phyloP scores from a whole-genome alignment of 1,284 basidiomycete genomes.

The Ganoderma lingzhi region DNA sequence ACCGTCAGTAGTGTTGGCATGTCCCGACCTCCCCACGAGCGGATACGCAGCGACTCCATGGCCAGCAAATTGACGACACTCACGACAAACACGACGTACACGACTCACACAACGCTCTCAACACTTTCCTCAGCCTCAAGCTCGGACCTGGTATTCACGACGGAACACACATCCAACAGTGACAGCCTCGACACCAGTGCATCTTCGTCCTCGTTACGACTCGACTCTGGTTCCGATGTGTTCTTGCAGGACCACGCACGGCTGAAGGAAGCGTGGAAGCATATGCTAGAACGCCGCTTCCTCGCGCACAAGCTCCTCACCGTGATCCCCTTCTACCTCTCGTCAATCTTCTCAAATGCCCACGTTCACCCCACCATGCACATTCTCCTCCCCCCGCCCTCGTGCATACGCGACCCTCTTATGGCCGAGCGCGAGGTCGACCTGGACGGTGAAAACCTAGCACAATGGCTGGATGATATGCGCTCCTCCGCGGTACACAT shows the following conservation, averaged over 20 bases:
- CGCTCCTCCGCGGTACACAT: constrained; percentile 21
- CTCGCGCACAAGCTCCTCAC: constrained; percentile 62
- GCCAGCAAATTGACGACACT: constrained; percentile 24
- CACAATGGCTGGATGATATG: constrained; percentile 29
- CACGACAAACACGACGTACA: constrained; percentile 10
- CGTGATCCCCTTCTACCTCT: constrained; percentile 74
- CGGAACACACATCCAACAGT: constrained; percentile 22
- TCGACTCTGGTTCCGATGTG: constrained; percentile 18
- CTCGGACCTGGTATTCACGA: constrained; percentile 23
- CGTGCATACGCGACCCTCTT: constrained; percentile 31
- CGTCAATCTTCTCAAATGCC: constrained; percentile 63
- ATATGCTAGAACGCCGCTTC: constrained; percentile 69
- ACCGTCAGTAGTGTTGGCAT: constrained; percentile 8
- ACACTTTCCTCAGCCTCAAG: constrained; percentile 14
- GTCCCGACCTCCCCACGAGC: constrained; percentile 15
- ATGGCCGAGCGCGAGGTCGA: constrained; percentile 13
- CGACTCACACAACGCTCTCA: constrained; percentile 9
- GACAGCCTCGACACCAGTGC: constrained; percentile 24
- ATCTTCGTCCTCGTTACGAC: constrained; percentile 17
- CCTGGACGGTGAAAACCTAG: constrained; percentile 14
- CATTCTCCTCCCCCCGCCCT: constrained; percentile 64
- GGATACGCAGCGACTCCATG: constrained; percentile 25
- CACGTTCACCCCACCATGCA: constrained; percentile 59
- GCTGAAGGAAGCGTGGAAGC: constrained; percentile 70
- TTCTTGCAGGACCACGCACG: constrained; percentile 70